A percentile compares a stretch with the other conserved stretches of the same genome.
Evolutionary conservation across 169 alveolate species (phyloP).

Genomic region (Cryptosporidium sp.): DNA sequence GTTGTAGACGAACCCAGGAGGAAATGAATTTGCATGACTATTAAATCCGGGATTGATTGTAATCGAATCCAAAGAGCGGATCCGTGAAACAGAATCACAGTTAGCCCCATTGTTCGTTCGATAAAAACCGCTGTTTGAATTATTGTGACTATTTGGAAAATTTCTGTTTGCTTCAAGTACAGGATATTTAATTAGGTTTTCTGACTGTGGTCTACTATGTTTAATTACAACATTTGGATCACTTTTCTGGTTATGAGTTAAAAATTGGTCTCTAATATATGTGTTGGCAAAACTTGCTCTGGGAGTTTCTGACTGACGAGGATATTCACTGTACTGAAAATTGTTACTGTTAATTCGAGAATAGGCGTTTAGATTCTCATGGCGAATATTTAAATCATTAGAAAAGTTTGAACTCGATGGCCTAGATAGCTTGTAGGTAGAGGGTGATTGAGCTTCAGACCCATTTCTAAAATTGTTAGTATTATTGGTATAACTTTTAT

Average conservation of each 20-base stretch:
- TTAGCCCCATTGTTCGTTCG: neutral
- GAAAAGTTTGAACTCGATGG: conserved; percentile 21
- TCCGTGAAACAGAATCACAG: neutral
- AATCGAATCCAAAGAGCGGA: conserved; percentile 22
- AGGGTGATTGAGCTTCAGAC: conserved; percentile 42
- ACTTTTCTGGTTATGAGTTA: neutral
- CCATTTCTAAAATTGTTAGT: neutral
- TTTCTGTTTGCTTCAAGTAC: neutral
- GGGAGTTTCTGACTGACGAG: neutral
- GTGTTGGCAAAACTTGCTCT: neutral
- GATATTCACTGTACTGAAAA: neutral
- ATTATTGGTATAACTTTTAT: neutral
- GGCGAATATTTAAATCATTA: neutral
- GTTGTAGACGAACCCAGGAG: neutral
- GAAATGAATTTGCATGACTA: neutral
- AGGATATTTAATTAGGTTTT: conserved; percentile 1
- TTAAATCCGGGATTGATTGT: conserved; percentile 5
- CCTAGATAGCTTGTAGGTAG: conserved; percentile 28
- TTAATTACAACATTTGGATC: neutral
- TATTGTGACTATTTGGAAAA: neutral
- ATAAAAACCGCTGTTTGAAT: neutral
- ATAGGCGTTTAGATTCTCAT: neutral
- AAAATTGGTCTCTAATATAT: neutral
- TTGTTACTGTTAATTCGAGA: neutral
- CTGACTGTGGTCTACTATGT: conserved; percentile 63